Evolutionary conservation across 495 filamentous ascomycete species (phyloP), one percentile per base, ranked within the genome.

Genomic region (Aspergillus heteromorphus): DNA sequence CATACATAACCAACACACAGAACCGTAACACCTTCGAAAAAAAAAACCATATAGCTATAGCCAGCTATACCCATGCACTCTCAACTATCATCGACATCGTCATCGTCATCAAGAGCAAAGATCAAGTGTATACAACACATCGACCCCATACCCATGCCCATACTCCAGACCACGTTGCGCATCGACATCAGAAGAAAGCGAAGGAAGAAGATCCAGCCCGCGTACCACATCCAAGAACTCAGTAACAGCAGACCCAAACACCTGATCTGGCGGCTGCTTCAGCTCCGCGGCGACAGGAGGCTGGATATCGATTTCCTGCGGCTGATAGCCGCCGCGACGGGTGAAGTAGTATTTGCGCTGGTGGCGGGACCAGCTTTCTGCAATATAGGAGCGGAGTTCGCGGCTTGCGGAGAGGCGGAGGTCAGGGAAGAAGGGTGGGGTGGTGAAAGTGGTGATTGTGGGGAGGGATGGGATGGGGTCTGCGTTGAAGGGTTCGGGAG

Each of bases 261-360:
- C 13, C 23, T 27, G 43, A 8, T 27, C 2, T 1, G 53, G 45
- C n/a, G 34, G 48, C 42, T 59, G 40, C 18, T 69, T 65, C 6
- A 72, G 21, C 10, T 61, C 25, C 11, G 53, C 50, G 8, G 55
- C 56, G 36, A 67, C 27, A 2, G 56, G 51, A 16, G 65, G 51
- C 21, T 72, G 65, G 7, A 73, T 36, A 2, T 18, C 21, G 13
- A 76, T 49, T 52, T 74, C 70, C 59, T 68, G 72, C 0, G 66
- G 63, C 18, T 65, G 66, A 25, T 71, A 65, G 2, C 62, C 66
- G 2, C 65, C 63, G 30, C 66, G 68, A 6, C 70, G 71, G 27
- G 66, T 71, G 47, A 76, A 75, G 55, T 75, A 76, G 60, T 72
- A 76, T 57, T 64, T 71, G 0, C 60, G 62, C 8, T 68, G 55